These are phyloP conservation scores for Tuber aestivum DNA, from an alignment of 495 filamentous ascomycete species.

Conservation along the genomic window DNA sequence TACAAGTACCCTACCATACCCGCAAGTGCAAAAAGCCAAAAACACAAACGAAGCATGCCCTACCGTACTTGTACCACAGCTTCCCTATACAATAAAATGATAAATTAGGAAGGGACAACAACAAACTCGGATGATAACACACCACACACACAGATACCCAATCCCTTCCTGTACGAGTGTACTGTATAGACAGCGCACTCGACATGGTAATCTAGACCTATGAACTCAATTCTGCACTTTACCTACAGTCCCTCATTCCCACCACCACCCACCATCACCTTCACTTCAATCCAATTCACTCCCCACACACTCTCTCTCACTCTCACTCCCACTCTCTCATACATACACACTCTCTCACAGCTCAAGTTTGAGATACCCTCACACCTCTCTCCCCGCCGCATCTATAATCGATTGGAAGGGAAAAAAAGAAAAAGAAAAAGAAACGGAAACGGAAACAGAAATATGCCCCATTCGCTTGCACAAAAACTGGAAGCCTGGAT, in stretches of 20 bases:
- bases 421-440: background rate
- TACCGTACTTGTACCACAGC: too few species aligned
- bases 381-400: background rate
- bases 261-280: background rate
- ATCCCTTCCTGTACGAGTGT: background rate
- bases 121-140: background rate
- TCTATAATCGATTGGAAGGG: too few species aligned
- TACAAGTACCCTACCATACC: too few species aligned
- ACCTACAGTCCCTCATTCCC: background rate
- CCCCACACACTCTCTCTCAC: background rate
- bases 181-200: background rate
- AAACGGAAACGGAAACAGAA: background rate
- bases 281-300: background rate
- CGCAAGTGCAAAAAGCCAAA: too few species aligned
- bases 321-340: too few species aligned
- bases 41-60: too few species aligned
- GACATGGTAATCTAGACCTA: background rate
- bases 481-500: conserved; percentile 8
- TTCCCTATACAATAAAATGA: too few species aligned
- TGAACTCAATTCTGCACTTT: background rate
- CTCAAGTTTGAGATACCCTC: background rate
- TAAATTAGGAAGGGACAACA: background rate
- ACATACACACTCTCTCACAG: background rate
- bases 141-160: background rate
- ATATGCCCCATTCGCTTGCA: background rate